Conservation (phyloP, 768 basidiomycete species). For the Amanita muscaria region DNA sequence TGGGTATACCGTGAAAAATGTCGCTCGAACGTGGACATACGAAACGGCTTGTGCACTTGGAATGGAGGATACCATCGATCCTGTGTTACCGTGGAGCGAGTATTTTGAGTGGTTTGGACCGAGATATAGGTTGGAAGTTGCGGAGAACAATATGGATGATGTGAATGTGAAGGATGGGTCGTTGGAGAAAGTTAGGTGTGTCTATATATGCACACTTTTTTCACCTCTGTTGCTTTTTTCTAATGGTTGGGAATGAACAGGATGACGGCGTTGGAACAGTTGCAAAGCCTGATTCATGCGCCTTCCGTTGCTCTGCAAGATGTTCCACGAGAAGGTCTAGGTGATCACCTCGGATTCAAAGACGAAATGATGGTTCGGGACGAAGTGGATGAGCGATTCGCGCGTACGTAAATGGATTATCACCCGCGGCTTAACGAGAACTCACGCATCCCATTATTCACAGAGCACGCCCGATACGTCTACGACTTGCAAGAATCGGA, state of each 20-base stretch:
- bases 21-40: slow-evolving; percentile 90
- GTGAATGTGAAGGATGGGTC: slow-evolving; percentile 76
- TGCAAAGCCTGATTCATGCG: slow-evolving; percentile 44
- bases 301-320: slow-evolving; percentile 86
- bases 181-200: slow-evolving; percentile 70
- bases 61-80: slow-evolving; percentile 67
- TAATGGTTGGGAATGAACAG: slow-evolving; percentile 13
- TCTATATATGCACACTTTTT: no score
- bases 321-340: slow-evolving; percentile 65
- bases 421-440: background rate
- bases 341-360: slow-evolving; percentile 50
- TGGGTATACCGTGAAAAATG: slow-evolving; percentile 96
- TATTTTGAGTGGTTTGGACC: slow-evolving; percentile 99
- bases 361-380: slow-evolving; percentile 45
- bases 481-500: slow-evolving; percentile 49
- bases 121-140: slow-evolving; percentile 85
- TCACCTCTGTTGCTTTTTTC: background rate
- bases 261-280: slow-evolving; percentile 31
- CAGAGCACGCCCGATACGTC: slow-evolving; percentile 62
- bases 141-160: slow-evolving; percentile 91
- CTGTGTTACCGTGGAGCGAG: slow-evolving; percentile 75
- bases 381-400: slow-evolving; percentile 59
- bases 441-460: background rate
- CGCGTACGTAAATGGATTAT: slow-evolving; percentile 41
- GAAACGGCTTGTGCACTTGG: slow-evolving; percentile 96